Base-by-base conservation (phyloP, 768 basidiomycete genomes). In the Leccinum fibrillosum region DNA sequence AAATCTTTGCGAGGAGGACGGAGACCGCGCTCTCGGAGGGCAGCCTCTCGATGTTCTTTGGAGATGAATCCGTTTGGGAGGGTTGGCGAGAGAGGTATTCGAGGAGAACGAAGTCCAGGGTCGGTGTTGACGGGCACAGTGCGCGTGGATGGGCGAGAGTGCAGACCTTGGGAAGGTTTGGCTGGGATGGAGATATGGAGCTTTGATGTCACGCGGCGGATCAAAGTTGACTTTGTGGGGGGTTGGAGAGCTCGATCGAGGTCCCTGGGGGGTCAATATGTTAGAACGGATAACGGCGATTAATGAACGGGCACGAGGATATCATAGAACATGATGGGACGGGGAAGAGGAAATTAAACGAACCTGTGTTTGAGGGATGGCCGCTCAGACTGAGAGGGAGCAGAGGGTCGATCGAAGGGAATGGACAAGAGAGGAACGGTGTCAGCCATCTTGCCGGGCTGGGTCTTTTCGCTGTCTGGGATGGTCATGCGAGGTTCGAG, bases 1-100 rank as follows among this genome's bases (percentile, higher is more conserved):
- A 76, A 69, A 52, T 74, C 72, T 35, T 68, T 72, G 25, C 58
- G 42, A 2, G 80, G 78, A 23, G 86, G 84, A 2, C 82, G 73
- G 39, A 88, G 73, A 0, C 86, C 85, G 32, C 84, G 79, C 62
- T 80, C 84, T 12, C 85, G 79, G 21, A 87, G 76, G 2, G 86
- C 85, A 3, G 82, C 84, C 49, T 85, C 80, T 21, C 71, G 54
- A 21, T 63, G 59, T 6, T 58, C 57, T 42, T 52, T 67, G 1
- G 72, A 72, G 49, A 55, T n/a, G 17, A 69, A 59, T 25, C 57
- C 52, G 37, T 67, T 69, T 0, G 72, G 71, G 34, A 64, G 64
- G 0, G 65, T 51, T 3, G 66, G 60, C 1, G 70, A 50, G 17
- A 26, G 34, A 0, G 15, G 48, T 35, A 35, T 6, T 19, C 25